A percentile compares a stretch with the other conserved stretches of the same genome.
phyloP scores from a whole-genome alignment of 1,284 basidiomycete species.

The Crepidotus sp. region DNA sequence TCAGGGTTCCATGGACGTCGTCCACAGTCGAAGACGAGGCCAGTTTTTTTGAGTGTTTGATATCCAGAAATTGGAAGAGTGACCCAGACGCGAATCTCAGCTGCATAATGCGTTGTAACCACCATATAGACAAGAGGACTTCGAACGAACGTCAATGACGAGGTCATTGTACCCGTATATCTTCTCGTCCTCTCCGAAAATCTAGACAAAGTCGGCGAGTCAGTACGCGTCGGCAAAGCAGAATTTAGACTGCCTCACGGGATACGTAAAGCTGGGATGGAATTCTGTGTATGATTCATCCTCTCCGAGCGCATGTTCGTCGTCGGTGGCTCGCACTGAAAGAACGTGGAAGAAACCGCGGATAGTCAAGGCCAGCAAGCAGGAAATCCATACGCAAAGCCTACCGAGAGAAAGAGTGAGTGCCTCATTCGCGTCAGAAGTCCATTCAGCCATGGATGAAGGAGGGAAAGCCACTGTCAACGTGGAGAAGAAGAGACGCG shows the following conservation, averaged over 20 bases:
- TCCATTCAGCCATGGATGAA: conserved; percentile 48
- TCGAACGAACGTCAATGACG: conserved; percentile 62
- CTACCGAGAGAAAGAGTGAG: conserved; percentile 65
- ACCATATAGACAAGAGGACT: conserved; percentile 1
- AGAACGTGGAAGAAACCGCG: neutral
- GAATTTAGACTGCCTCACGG: conserved; percentile 37
- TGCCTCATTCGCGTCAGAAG: conserved; percentile 73
- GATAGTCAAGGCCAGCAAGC: conserved; percentile 5
- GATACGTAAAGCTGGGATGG: conserved; percentile 82
- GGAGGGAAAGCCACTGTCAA: neutral
- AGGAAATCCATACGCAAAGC: conserved; percentile 14
- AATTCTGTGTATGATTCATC: conserved; percentile 58
- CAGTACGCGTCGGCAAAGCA: neutral
- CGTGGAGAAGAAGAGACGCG: conserved; percentile 5
- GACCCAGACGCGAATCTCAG: conserved; percentile 85
- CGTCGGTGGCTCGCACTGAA: conserved; percentile 46
- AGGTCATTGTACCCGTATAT: conserved; percentile 91
- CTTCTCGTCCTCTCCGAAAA: conserved; percentile 94
- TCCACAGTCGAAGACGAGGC: conserved; percentile 73
- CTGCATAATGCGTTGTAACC: conserved; percentile 23
- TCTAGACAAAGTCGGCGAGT: conserved; percentile 32
- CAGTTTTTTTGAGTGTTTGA: conserved; percentile 62
- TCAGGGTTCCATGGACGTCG: conserved; percentile 75
- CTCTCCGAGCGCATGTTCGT: conserved; percentile 52
- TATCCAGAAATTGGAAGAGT: conserved; percentile 66